Evolutionary conservation across 2,329 filamentous ascomycete species (phyloP).

Genomic region (Cryphonectria radicalis): DNA sequence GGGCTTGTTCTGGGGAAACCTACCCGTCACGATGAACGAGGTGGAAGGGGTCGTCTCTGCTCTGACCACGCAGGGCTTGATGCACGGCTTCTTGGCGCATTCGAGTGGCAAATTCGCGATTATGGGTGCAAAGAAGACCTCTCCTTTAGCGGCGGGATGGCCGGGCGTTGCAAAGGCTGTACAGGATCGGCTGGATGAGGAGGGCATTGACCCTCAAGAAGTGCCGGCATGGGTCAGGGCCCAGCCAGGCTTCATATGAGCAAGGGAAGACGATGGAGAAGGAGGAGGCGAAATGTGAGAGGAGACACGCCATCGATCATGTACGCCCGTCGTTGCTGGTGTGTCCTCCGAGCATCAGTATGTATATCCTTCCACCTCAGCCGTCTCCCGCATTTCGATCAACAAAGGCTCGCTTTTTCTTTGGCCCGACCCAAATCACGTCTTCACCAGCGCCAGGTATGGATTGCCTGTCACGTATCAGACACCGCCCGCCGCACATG

Average conservation of each 20-base stretch:
- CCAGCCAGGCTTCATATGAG: conserved; percentile 21
- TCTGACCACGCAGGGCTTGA: conserved; percentile 77
- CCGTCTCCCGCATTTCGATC: background rate
- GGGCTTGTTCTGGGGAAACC: conserved; percentile 67
- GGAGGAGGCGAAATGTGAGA: background rate
- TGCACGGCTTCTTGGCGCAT: conserved; percentile 85
- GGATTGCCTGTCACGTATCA: background rate
- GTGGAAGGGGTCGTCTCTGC: conserved; percentile 79
- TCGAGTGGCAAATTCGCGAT: conserved; percentile 79
- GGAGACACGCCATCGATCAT: background rate
- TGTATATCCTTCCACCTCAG: background rate
- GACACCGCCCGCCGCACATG: background rate
- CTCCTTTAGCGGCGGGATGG: conserved; percentile 72
- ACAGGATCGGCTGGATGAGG: conserved; percentile 60
- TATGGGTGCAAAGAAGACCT: conserved; percentile 71
- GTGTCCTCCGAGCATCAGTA: background rate
- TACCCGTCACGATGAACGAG: conserved; percentile 61
- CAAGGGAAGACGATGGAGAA: background rate
- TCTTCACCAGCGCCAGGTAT: background rate
- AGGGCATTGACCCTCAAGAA: conserved; percentile 63
- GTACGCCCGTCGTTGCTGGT: background rate
- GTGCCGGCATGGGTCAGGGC: conserved; percentile 77
- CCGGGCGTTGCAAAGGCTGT: conserved; percentile 75
- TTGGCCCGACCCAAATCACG: background rate
- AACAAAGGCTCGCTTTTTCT: background rate